Evolutionary conservation across 2,329 filamentous ascomycete genomes (phyloP).

Genomic region (Colletotrichum sp.): DNA sequence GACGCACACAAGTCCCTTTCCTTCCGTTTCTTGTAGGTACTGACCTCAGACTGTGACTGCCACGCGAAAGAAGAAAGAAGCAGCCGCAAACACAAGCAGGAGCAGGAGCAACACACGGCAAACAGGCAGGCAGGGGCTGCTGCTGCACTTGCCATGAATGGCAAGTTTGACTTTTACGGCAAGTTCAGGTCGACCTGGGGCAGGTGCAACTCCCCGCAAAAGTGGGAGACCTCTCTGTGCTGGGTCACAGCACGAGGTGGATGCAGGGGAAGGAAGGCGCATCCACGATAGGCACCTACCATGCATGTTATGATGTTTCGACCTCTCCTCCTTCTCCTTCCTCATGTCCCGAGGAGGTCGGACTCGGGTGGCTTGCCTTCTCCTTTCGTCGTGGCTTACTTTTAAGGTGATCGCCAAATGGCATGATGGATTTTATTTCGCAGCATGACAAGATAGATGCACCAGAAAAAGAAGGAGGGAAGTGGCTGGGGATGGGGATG

Average conservation of each 20-base stretch:
- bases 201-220: not conserved
- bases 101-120: not conserved
- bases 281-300: not conserved
- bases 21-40: not conserved
- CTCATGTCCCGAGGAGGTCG: not conserved
- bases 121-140: not conserved
- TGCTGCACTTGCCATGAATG: not conserved
- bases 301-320: not conserved
- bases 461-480: not conserved
- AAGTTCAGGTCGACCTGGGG: not conserved
- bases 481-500: not conserved
- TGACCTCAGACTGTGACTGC: not conserved
- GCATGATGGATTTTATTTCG: not conserved
- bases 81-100: not conserved
- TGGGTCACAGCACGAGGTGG: not conserved
- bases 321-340: not conserved
- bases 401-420: fast-evolving
- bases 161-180: not conserved
- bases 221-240: not conserved
- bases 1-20: not conserved
- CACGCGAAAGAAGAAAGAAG: not conserved
- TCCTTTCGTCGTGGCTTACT: not conserved
- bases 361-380: not conserved
- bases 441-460: not conserved
- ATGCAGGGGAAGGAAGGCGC: not conserved